Percentiles rank a stretch among this genome's conserved stretches.
These are phyloP conservation scores for Capsella bursapastoris DNA, from an alignment of 345 rosid species.

Conservation along the genomic window DNA sequence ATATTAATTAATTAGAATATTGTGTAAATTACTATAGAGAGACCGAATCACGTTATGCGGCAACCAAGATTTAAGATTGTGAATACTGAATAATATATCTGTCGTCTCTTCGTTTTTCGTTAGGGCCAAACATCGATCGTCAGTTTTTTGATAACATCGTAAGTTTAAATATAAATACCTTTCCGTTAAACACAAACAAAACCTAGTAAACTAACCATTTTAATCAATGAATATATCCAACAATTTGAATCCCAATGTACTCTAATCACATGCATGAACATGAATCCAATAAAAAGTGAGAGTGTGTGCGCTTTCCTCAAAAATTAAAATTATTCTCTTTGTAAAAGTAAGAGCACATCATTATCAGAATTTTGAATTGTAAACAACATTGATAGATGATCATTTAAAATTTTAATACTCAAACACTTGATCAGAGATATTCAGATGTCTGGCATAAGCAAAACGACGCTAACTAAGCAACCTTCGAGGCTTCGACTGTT, in stretches of 20 bases:
- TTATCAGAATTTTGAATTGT: neutral
- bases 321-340: neutral
- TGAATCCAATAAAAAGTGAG: constrained; percentile 20
- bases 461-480: neutral
- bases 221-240: constrained; percentile 2
- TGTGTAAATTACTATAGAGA: neutral
- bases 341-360: constrained; percentile 4
- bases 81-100: neutral
- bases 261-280: constrained; percentile 36
- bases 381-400: neutral
- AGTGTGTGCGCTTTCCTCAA: constrained; percentile 9
- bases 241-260: neutral
- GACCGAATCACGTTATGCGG: neutral
- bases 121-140: constrained; percentile 7
- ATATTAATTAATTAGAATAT: too few species aligned
- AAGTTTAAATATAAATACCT: constrained; percentile 4
- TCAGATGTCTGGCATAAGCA: too few species aligned
- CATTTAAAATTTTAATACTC: neutral
- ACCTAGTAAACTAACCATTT: constrained; percentile 18
- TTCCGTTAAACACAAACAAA: constrained; percentile 32
- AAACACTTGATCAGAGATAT: neutral
- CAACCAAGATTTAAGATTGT: constrained; percentile 13
- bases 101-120: constrained; percentile 22
- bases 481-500: neutral
- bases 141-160: constrained; percentile 17